These are phyloP conservation scores for Populus tremula DNA, from an alignment of 345 rosid species.

Conservation along the genomic window DNA sequence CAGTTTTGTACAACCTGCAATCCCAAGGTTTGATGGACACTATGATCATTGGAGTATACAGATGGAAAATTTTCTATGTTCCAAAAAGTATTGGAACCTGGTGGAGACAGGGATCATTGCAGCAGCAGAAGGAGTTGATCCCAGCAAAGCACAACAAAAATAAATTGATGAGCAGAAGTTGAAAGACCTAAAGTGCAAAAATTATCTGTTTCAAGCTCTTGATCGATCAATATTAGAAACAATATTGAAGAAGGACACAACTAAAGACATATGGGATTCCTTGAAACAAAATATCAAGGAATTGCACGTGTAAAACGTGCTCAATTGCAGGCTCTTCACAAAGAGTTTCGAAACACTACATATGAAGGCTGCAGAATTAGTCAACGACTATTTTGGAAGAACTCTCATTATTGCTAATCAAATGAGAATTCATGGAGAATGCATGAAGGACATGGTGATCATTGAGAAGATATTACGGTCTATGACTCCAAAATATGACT, in stretches of 20 bases:
- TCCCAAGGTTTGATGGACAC: background rate
- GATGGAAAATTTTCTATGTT: background rate
- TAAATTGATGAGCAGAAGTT: background rate
- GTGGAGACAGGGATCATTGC: background rate
- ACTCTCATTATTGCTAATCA: background rate
- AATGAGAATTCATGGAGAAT: background rate
- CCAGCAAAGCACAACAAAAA: background rate
- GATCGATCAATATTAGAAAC: background rate
- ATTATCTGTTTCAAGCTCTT: background rate
- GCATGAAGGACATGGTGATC: background rate
- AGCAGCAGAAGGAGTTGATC: background rate
- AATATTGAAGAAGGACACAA: background rate
- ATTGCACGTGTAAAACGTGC: background rate
- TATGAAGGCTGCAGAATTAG: background rate
- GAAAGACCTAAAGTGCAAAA: background rate
- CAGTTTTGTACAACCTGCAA: background rate
- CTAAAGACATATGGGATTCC: background rate
- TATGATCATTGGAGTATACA: background rate
- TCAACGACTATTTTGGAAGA: background rate
- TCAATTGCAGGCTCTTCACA: background rate
- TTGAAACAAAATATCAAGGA: background rate
- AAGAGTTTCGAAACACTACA: background rate
- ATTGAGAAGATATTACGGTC: background rate
- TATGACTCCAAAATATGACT: background rate
- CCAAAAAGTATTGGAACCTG: background rate